phyloP scores from a whole-genome alignment of 2,329 filamentous ascomycete species.

The Fusarium incarnatum region DNA sequence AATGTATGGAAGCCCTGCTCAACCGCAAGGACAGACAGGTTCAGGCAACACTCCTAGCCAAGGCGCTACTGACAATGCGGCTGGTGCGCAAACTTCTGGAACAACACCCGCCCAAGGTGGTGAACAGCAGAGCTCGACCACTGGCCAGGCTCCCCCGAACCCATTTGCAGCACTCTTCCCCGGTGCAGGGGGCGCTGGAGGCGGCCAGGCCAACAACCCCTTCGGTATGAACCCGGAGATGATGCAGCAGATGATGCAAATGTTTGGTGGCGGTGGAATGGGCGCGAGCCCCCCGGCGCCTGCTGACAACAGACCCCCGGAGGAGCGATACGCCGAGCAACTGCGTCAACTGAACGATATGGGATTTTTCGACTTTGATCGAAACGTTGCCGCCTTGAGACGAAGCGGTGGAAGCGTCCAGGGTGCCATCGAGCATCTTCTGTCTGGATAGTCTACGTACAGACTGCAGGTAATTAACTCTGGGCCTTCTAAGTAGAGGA shows the following conservation, averaged over 20 bases:
- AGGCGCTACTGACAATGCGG: slow-evolving; percentile 43
- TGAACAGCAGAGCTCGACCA: slow-evolving; percentile 43
- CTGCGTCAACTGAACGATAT: slow-evolving; percentile 96
- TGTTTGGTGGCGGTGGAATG: slow-evolving; percentile 54
- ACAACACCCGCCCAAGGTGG: slow-evolving; percentile 29
- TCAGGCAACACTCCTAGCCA: slow-evolving; percentile 47
- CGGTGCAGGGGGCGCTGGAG: slow-evolving; percentile 22
- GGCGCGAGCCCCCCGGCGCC: slow-evolving; percentile 66
- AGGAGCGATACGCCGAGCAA: slow-evolving; percentile 92
- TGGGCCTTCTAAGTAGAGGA: background rate
- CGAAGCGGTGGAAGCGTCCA: slow-evolving; percentile 94
- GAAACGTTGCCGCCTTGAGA: slow-evolving; percentile 88
- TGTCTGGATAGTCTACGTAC: slow-evolving; percentile 50
- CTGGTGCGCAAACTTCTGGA: slow-evolving; percentile 39
- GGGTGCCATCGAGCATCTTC: slow-evolving; percentile 83
- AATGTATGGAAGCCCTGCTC: slow-evolving; percentile 46
- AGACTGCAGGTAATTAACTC: background rate
- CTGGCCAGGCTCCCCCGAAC: slow-evolving; percentile 63
- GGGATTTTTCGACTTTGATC: slow-evolving; percentile 97
- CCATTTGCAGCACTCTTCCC: slow-evolving; percentile 76
- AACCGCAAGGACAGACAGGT: slow-evolving; percentile 45
- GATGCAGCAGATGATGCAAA: slow-evolving; percentile 65
- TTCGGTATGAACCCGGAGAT: slow-evolving; percentile 66
- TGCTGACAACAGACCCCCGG: slow-evolving; percentile 86
- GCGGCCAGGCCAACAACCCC: slow-evolving; percentile 53